Base-by-base conservation (phyloP, 148 eudicot species). In the Silene conica region DNA sequence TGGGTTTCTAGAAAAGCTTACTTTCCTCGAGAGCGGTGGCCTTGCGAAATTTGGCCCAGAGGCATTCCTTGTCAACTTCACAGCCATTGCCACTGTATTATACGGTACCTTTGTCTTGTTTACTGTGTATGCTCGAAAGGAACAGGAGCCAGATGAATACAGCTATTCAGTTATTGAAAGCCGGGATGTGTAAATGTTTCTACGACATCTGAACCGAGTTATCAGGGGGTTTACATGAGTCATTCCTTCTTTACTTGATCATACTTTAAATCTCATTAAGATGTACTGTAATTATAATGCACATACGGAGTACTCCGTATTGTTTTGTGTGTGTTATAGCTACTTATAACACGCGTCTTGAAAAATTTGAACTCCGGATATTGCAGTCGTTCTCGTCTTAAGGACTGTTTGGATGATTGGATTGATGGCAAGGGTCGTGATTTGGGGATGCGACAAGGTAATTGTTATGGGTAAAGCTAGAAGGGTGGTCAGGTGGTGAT, bases 1-100 rank as follows among this genome's bases (percentile, higher is more conserved):
- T 8, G 98, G 98, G 12, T 92, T 81, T 79, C 85, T 94, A 11
- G 97, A 94, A 83, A 94, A 91, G 88, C 93, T 94, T n/a, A 94
- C 98, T 5, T 91, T 91, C 85, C 90, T 94, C 5, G 81, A 94
- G 73, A 82, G 9, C 70, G 50, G 80, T 3, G 98, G 97, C 28
- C 65, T 88, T 0, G 84, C 81, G 4, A 94, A 94, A 73, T 89
- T 86, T 23, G 89, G 97, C 15, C 10, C 97, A 0, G 97, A 94
- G 82, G 98, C 98, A 16, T 86, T 81, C 77, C 85, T 94, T 0
- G 97, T 94, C 70, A 94, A 94, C 81, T 94, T 89, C 80, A 94
- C 98, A 22, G 98, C 97, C 76, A 77, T 94, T n/a, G 82, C 84
- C 70, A 87, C 97, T 14, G 25, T 88, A 28, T 69, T 91, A 19